Conservation (phyloP, 1,139 yeast genomes). For the Yamadazyma diddensiae region DNA sequence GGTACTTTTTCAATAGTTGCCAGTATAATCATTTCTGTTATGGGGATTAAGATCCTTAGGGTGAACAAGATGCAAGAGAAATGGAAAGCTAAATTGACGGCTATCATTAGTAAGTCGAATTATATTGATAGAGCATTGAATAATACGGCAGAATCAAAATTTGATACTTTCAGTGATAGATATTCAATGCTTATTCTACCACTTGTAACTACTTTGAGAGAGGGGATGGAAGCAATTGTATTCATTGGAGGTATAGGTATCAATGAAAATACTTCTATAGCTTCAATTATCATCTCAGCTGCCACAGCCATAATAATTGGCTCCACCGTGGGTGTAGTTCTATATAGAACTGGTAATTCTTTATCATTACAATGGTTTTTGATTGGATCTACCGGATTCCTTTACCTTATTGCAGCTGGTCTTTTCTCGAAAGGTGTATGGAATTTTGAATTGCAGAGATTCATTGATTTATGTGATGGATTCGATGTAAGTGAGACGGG, state of each 20-base stretch:
- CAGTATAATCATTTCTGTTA: conserved; percentile 40
- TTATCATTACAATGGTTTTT: conserved; percentile 42
- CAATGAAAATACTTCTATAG: conserved; percentile 35
- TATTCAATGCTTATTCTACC: conserved; percentile 43
- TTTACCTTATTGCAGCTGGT: conserved; percentile 46
- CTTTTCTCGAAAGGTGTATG: conserved; percentile 46
- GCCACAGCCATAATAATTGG: conserved; percentile 33
- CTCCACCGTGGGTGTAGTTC: conserved; percentile 29
- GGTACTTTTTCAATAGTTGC: conserved; percentile 44
- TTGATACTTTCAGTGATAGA: conserved; percentile 26
- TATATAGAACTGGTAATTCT: conserved; percentile 43
- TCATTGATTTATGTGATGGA: conserved; percentile 41
- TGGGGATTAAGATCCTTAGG: conserved; percentile 44
- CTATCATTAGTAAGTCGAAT: conserved; percentile 19
- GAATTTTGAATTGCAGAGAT: conserved; percentile 43
- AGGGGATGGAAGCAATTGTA: conserved; percentile 49
- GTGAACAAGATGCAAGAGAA: conserved; percentile 67
- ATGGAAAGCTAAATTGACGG: conserved; percentile 69
- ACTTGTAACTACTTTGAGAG: conserved; percentile 44
- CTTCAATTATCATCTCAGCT: conserved; percentile 33
- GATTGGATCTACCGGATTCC: conserved; percentile 37
- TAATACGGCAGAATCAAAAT: conserved; percentile 6
- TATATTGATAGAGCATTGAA: conserved; percentile 16
- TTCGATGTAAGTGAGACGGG: conserved; percentile 48
- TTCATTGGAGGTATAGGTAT: conserved; percentile 47